Percentiles rank a stretch among this genome's conserved stretches.
These are phyloP conservation scores for Juncus effusus DNA, from an alignment of 176 grass and related monocot genomes.

Conservation along the genomic window DNA sequence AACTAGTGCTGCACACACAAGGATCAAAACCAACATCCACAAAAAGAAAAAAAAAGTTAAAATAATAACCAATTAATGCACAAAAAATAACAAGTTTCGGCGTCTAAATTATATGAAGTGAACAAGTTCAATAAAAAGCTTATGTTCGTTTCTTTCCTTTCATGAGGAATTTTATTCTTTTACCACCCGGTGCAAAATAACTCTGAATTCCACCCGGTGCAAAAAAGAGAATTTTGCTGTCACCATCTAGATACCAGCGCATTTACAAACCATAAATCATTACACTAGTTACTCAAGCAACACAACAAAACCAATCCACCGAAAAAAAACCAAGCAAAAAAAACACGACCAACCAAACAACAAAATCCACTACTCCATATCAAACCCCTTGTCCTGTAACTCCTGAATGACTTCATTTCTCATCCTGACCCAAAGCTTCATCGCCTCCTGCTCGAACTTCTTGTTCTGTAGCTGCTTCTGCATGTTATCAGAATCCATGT, in stretches of 20 bases:
- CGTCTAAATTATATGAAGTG: too few relatives aligned
- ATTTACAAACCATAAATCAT: conserved; percentile 7
- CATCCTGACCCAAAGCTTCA: conserved; percentile 82
- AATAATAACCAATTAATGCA: too few relatives aligned
- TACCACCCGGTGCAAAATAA: too few relatives aligned
- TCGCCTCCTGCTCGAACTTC: conserved; percentile 78
- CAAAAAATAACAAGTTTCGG: too few relatives aligned
- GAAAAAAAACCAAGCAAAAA: conserved; percentile 2
- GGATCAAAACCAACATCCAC: too few relatives aligned
- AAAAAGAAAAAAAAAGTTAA: too few relatives aligned
- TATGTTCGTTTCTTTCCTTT: too few relatives aligned
- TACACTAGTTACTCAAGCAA: too few relatives aligned
- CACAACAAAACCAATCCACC: too few relatives aligned
- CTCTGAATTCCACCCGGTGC: not conserved
- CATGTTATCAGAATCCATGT: conserved; percentile 70
- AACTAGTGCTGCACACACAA: too few relatives aligned
- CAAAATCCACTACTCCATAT: conserved; percentile 44
- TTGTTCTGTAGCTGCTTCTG: conserved; percentile 67
- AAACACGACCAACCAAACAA: conserved; percentile 6
- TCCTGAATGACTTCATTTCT: conserved; percentile 78
- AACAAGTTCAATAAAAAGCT: too few relatives aligned
- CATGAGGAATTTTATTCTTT: too few relatives aligned
- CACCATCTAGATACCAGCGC: not conserved
- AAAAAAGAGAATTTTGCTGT: not conserved
- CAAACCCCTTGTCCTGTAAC: conserved; percentile 81